Conservation (phyloP, 202 grass and related monocot species). For the Brachypodium distachyon region DNA sequence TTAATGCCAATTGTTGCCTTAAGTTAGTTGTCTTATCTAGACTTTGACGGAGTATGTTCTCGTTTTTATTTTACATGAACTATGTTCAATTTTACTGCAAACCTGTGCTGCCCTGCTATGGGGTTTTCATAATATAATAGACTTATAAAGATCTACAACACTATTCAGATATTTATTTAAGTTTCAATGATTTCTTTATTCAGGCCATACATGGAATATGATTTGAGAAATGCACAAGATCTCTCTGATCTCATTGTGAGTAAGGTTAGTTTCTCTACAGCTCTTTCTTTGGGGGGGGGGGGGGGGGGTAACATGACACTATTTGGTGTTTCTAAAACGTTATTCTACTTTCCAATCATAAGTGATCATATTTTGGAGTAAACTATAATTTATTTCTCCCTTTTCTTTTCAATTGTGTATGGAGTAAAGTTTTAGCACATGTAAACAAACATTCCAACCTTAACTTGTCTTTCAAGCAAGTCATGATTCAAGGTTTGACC, state of each 20-base stretch:
- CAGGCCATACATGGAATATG: slow-evolving; percentile 21
- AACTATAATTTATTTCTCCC: background rate
- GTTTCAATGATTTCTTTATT: background rate
- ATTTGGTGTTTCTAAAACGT: background rate
- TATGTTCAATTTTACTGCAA: background rate
- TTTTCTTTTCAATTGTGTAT: background rate
- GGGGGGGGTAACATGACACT: background rate
- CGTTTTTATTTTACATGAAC: background rate
- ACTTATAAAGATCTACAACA: background rate
- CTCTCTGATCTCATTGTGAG: slow-evolving; percentile 52
- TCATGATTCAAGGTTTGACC: background rate
- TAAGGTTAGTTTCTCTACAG: slow-evolving; percentile 25
- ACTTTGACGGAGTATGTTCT: background rate
- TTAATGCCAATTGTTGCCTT: background rate
- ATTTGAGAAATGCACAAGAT: slow-evolving; percentile 39
- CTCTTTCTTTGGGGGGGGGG: too few relatives aligned
- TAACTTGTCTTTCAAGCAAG: background rate
- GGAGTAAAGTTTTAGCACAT: background rate
- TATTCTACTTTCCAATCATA: background rate
- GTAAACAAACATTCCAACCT: background rate
- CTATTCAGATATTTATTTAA: background rate
- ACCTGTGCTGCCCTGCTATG: background rate
- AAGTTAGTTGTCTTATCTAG: background rate
- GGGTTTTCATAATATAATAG: background rate
- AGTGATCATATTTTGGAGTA: background rate